Base-by-base conservation (phyloP, 768 basidiomycete species). In the Strobilomyces confusus region DNA sequence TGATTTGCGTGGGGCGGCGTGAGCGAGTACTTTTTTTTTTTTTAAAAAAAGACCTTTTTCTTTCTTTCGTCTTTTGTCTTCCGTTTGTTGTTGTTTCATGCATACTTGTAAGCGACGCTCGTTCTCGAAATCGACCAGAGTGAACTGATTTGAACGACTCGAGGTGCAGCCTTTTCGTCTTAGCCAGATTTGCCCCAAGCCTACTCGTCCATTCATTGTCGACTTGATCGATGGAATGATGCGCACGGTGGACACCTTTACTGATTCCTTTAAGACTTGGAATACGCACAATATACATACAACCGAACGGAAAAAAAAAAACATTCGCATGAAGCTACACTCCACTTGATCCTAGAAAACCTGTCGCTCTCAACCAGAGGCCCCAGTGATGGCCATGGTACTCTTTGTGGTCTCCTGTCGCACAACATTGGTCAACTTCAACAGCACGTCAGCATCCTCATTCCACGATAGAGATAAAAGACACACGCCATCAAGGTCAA, bases 401-500 rank as follows among this genome's bases (percentile, higher is more conserved):
- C 29, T 32, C 29, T 30, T 32, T 22, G 14, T 13, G 13, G 33
- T 4, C 36, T 46, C 26, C 37, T 41, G 8, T 38, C 33, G n/a
- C 5, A 30, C 9, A n/a, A 2, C 8, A 12, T 47, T 46, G 13
- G 11, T 12, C 5, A 0, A 0, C 56, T 51, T 36, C 5, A 26
- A 30, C 13, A 6, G 4, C 8, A 22, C 13, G 25, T 62, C 54
- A 63, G 42, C 22, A 37, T 25, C 25, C 9, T 2, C 8, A 14
- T 40, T 37, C 7, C n/a, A 11, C 15, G 9, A 36, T 7, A n/a
- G 2, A 46, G 12, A 38, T 9, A 36, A 47, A 17, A 29, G 29
- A 42, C 55, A 14, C 34, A 65, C 66, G n/a, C 45, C 48, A 1
- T 3, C 0, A 5, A 52, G 9, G 30, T 33, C 50, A 20, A 54